Evolutionary conservation across 208 protist genomes (phyloP).

Genomic region (Leishmania turanica): DNA sequence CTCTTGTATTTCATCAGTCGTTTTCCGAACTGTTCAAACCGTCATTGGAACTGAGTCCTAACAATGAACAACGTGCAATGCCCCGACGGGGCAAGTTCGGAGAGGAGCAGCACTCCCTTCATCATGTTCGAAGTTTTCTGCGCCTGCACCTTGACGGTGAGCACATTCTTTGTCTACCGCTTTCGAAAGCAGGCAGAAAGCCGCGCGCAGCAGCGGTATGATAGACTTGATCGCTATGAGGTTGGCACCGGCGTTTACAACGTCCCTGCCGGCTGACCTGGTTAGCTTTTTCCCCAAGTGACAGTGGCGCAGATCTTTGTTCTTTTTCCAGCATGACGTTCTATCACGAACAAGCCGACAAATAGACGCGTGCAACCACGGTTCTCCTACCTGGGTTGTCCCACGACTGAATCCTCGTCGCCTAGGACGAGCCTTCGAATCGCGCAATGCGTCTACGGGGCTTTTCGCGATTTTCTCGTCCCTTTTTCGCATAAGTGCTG

Average conservation of each 20-base stretch:
- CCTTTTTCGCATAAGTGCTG: no score
- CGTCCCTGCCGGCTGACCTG: background rate
- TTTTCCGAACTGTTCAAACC: background rate
- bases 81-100: background rate
- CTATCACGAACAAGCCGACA: background rate
- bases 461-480: background rate
- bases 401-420: background rate
- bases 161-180: slow-evolving; percentile 40
- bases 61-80: slow-evolving; percentile 19
- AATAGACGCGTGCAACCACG: background rate
- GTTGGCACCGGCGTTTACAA: slow-evolving; percentile 34
- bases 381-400: background rate
- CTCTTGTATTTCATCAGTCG: background rate
- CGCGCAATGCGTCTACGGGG: background rate
- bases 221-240: slow-evolving; percentile 58
- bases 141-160: slow-evolving; percentile 37
- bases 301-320: background rate
- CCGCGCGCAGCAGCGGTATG: slow-evolving; percentile 62
- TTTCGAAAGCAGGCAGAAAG: slow-evolving; percentile 41
- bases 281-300: background rate
- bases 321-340: background rate
- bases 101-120: slow-evolving; percentile 43
- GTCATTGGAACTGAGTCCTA: background rate
- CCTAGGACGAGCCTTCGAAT: background rate
- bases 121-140: slow-evolving; percentile 56